Conservation (phyloP, 2,329 filamentous ascomycete genomes). For the Botryosphaeria dothidea region DNA sequence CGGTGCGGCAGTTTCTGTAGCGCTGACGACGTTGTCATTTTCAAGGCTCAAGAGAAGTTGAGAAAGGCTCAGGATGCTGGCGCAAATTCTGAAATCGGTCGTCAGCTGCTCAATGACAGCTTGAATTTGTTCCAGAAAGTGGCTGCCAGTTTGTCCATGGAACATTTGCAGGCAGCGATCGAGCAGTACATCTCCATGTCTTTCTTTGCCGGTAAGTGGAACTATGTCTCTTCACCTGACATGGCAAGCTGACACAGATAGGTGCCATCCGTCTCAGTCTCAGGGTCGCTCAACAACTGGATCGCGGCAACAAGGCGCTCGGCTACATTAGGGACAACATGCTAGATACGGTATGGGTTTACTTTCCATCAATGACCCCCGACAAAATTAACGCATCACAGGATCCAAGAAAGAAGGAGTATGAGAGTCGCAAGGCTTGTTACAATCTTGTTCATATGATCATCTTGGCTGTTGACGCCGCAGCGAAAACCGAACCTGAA, state of each 20-base stretch:
- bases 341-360: conserved; percentile 45
- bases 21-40: conserved; percentile 93
- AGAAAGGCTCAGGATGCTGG: conserved; percentile 83
- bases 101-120: conserved; percentile 84
- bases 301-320: conserved; percentile 82
- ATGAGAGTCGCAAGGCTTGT: conserved; percentile 71
- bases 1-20: conserved; percentile 97
- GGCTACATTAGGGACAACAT: conserved; percentile 85
- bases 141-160: conserved; percentile 75
- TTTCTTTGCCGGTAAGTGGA: conserved; percentile 72
- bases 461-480: conserved; percentile 73
- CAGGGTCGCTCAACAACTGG: conserved; percentile 77
- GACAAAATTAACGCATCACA: conserved; percentile 29
- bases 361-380: neutral
- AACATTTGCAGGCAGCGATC: conserved; percentile 77
- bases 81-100: conserved; percentile 71
- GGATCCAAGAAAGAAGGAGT: conserved; percentile 70
- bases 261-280: conserved; percentile 85
- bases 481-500: conserved; percentile 68
- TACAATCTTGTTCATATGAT: conserved; percentile 88
- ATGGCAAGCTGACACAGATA: conserved; percentile 18
- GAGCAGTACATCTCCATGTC: conserved; percentile 77
- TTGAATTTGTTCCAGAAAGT: conserved; percentile 86
- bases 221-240: conserved; percentile 3
- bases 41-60: conserved; percentile 95